Percentiles rank a stretch among this genome's conserved stretches.
These are phyloP conservation scores for Malassezia equina DNA, from an alignment of 1,284 basidiomycete species.

Conservation along the genomic window DNA sequence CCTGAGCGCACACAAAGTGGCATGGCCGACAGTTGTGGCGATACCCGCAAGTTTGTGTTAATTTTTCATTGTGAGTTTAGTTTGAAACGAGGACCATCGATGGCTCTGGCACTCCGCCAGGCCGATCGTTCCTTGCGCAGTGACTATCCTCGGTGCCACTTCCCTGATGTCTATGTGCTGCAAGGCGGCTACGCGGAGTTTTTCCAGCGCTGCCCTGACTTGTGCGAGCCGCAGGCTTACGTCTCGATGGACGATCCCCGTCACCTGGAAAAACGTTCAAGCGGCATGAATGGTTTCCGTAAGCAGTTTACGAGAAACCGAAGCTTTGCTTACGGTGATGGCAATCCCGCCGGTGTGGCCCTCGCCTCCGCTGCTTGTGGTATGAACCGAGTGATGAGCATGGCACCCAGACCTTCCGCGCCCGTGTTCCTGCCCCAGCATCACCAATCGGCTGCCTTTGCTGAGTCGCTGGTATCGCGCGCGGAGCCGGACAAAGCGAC, in stretches of 20 bases:
- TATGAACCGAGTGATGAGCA: not conserved
- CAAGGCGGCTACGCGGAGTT: conserved; percentile 90
- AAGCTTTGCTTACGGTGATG: conserved; percentile 40
- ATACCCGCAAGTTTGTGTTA: conserved; percentile 64
- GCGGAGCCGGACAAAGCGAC: not conserved
- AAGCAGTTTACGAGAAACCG: conserved; percentile 53
- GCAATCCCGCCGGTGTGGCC: not conserved
- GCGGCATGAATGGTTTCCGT: conserved; percentile 83
- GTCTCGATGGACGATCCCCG: conserved; percentile 88
- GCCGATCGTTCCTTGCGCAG: conserved; percentile 77
- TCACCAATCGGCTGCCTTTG: not conserved
- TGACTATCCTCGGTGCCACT: conserved; percentile 82
- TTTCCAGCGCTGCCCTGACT: conserved; percentile 59
- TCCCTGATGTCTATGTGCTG: conserved; percentile 91
- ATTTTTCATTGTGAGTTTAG: conserved; percentile 99
- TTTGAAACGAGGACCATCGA: conserved; percentile 83
- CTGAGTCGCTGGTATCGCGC: not conserved
- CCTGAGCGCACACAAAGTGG: conserved; percentile 58
- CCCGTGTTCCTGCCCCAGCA: not conserved
- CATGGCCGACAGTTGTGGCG: conserved; percentile 52
- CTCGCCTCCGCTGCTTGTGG: not conserved
- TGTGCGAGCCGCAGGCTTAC: conserved; percentile 73
- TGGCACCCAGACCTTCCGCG: not conserved
- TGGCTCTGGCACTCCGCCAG: conserved; percentile 86
- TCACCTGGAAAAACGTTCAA: conserved; percentile 65